Evolutionary conservation across 768 basidiomycete species (phyloP).

Genomic region (Suillus occidentalis): DNA sequence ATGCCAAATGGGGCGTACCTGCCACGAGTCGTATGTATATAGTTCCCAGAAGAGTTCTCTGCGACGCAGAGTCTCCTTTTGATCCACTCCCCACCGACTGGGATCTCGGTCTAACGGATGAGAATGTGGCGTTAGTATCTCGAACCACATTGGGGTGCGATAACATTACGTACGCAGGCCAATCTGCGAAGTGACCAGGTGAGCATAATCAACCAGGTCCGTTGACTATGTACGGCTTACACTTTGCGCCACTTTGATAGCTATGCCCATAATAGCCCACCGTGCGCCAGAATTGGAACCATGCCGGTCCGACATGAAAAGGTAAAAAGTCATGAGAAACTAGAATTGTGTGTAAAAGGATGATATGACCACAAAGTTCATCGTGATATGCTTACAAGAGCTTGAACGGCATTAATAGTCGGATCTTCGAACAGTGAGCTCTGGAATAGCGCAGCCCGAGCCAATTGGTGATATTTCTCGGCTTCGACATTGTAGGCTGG

Average conservation of each 20-base stretch:
- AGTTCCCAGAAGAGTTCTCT: conserved; percentile 69
- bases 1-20: conserved; percentile 22
- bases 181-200: conserved; percentile 42
- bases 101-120: conserved; percentile 59
- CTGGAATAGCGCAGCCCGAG: conserved; percentile 64
- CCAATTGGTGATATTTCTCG: conserved; percentile 68
- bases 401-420: conserved; percentile 65
- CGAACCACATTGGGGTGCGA: neutral
- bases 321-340: conserved; percentile 71
- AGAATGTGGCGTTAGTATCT: conserved; percentile 9
- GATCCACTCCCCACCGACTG: conserved; percentile 62
- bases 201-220: neutral
- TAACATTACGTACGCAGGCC: conserved; percentile 56
- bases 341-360: conserved; percentile 37
- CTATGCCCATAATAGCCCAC: conserved; percentile 69
- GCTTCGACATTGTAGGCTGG: conserved; percentile 65
- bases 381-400: conserved; percentile 47
- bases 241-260: conserved; percentile 69
- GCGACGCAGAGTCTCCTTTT: conserved; percentile 57
- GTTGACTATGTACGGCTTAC: conserved; percentile 42
- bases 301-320: conserved; percentile 68
- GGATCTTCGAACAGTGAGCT: conserved; percentile 67
- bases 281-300: conserved; percentile 63
- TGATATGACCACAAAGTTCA: conserved; percentile 38
- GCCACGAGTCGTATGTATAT: conserved; percentile 38